Evolutionary conservation across 306 rosid species (phyloP).

Genomic region (Bauhinia variegata): DNA sequence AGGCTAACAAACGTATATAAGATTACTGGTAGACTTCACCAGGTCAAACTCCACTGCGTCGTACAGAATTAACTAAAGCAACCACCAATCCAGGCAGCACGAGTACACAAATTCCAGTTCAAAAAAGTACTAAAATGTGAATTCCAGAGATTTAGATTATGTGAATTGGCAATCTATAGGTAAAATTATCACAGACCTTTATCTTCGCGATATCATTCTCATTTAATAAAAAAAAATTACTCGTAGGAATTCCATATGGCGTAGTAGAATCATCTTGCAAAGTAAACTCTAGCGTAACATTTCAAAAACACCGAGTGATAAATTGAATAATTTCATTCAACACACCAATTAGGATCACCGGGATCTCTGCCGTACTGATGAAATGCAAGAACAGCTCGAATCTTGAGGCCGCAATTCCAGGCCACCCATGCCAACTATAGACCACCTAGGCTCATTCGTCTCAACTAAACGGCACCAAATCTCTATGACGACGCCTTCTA

Average conservation of each 20-base stretch:
- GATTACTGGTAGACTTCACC: background rate
- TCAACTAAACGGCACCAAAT: conserved; percentile 95
- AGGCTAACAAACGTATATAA: conserved; percentile 7
- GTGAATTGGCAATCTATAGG: background rate
- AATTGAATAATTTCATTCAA: background rate
- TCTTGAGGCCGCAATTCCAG: conserved; percentile 63
- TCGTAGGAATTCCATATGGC: background rate
- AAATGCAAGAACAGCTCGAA: conserved; percentile 78
- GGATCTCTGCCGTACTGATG: conserved; percentile 63
- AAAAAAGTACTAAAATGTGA: no score
- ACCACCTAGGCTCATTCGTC: conserved; percentile 66
- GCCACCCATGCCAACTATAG: conserved; percentile 85
- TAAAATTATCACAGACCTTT: background rate
- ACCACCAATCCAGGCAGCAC: conserved; percentile 5
- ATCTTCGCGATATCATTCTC: background rate
- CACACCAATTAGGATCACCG: conserved; percentile 68
- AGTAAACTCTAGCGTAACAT: no score
- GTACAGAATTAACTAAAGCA: conserved; percentile 16
- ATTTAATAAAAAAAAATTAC: background rate
- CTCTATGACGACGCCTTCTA: conserved; percentile 87
- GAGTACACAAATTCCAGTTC: background rate
- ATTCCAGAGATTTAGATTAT: no score
- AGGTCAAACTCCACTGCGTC: background rate
- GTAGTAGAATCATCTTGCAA: no score
- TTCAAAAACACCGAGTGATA: background rate